Evolutionary conservation across 129 eudicot species (phyloP).

Genomic region (Escallonia herrerae): DNA sequence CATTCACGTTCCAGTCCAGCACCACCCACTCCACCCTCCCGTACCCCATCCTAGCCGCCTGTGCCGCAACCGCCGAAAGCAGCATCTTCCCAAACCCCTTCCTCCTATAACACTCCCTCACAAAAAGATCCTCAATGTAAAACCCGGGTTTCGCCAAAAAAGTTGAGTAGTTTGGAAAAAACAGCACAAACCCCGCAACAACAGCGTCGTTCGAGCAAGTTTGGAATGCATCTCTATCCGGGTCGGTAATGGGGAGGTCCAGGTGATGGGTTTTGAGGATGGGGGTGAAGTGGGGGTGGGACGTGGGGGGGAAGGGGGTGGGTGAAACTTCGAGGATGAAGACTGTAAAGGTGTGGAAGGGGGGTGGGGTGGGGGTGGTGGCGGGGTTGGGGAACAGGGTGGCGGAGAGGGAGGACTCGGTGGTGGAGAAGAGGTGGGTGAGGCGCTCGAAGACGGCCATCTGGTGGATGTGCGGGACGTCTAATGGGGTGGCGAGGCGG

Average conservation of each 20-base stretch:
- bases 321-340: conserved; percentile 69
- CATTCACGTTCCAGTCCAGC: conserved; percentile 80
- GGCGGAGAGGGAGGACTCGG: conserved; percentile 56
- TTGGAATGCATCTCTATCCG: conserved; percentile 24
- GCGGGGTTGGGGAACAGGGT: conserved; percentile 43
- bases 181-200: conserved; percentile 63
- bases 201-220: conserved; percentile 12
- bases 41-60: conserved; percentile 75
- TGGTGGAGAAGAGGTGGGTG: conserved; percentile 55
- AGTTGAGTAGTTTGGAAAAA: conserved; percentile 67
- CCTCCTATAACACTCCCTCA: conserved; percentile 84
- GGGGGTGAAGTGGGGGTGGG: conserved; percentile 39
- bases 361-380: conserved; percentile 21
- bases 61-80: conserved; percentile 68
- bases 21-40: conserved; percentile 92
- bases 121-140: conserved; percentile 67
- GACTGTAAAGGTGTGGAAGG: conserved; percentile 65
- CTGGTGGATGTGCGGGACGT: conserved; percentile 67
- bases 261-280: conserved; percentile 38
- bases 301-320: conserved; percentile 29
- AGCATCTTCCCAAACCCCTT: conserved; percentile 76
- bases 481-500: conserved; percentile 56
- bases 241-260: conserved; percentile 35
- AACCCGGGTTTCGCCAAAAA: conserved; percentile 85
- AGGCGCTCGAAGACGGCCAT: conserved; percentile 66